A percentile compares a stretch with the other conserved stretches of the same genome.
Evolutionary conservation across 2,329 filamentous ascomycete species (phyloP).

Genomic region (Bipolaris bicolor): DNA sequence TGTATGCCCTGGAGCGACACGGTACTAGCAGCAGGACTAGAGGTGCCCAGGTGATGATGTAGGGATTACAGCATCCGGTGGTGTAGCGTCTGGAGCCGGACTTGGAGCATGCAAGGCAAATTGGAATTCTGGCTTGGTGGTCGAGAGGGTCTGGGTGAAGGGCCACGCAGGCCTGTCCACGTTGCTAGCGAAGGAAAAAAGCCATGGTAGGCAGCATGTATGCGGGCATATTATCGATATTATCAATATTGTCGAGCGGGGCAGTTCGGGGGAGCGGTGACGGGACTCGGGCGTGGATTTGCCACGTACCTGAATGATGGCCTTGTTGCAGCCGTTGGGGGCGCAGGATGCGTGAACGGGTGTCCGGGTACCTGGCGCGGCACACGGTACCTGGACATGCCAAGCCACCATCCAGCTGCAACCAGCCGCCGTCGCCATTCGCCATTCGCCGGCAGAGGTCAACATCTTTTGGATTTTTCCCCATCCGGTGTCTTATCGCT

Average conservation of each 20-base stretch:
- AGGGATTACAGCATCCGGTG: not conserved
- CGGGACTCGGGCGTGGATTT: not conserved
- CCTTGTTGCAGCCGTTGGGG: not conserved
- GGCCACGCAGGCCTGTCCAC: constrained; percentile 1
- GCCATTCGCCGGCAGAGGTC: not conserved
- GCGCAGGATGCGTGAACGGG: constrained; percentile 7
- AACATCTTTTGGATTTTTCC: not conserved
- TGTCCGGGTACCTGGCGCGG: constrained; percentile 7
- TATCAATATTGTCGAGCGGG: not conserved
- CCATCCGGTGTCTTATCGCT: not conserved
- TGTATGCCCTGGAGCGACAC: not conserved
- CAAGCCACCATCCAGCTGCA: constrained; percentile 1
- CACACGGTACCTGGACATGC: not conserved
- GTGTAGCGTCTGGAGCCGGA: not conserved
- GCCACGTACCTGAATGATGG: constrained; percentile 5
- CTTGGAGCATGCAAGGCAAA: not conserved
- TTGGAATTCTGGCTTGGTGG: not conserved
- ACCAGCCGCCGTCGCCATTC: not conserved
- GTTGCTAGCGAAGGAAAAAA: not conserved
- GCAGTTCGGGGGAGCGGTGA: not conserved
- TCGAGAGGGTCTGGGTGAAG: not conserved
- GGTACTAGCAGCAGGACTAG: not conserved
- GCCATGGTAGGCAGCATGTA: not conserved
- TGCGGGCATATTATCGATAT: not conserved
- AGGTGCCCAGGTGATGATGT: constrained; percentile 1